Evolutionary conservation across 139 green algal species (phyloP), one percentile per base, ranked within the genome.

Genomic region (Desmodesmus armatus): DNA sequence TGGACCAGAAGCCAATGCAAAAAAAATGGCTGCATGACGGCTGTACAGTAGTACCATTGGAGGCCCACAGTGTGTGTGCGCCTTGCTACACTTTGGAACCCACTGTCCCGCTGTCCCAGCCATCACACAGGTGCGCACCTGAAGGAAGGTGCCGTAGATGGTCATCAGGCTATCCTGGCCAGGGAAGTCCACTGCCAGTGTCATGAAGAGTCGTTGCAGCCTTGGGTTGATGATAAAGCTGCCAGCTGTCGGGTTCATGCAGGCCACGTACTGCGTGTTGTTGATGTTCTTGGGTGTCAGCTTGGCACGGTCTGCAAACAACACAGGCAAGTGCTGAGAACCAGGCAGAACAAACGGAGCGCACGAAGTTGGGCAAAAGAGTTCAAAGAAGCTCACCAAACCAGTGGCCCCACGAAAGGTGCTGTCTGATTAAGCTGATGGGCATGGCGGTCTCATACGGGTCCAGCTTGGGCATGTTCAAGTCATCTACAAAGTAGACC

Each of bases 401-500:
- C 94, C 94, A 97, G 89, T 98, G 95, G 74, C 94, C 95, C 92
- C 95, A 98, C 85, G 94, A 94, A 62, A 98, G 89, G 88, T 98
- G 95, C 88, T 98, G 95, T n/a, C 95, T 87, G 76, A 97, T 96
- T 47, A 97, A 93, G 0, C 93, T 96, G 79, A 98, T 96, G 40
- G 94, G 94, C 95, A 98, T 98, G 40, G 95, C 94, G 0, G 95
- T 98, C 83, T 97, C 95, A 75, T 98, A 98, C 3, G 90, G 67
- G 83, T 98, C 95, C 78, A 98, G 92, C 88, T 95, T 95, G 33
- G 95, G 94, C 94, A 97, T 96, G 93, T 98, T 98, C 23, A 98
- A 83, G 80, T 97, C 94, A 65, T 98, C 95, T 58, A 97, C 91
- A 89, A 98, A 97, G 92, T 98, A 98, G 85, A 97, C 94, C 53